Base-by-base conservation (phyloP, 768 basidiomycete species). In the Boletus huronensis region DNA sequence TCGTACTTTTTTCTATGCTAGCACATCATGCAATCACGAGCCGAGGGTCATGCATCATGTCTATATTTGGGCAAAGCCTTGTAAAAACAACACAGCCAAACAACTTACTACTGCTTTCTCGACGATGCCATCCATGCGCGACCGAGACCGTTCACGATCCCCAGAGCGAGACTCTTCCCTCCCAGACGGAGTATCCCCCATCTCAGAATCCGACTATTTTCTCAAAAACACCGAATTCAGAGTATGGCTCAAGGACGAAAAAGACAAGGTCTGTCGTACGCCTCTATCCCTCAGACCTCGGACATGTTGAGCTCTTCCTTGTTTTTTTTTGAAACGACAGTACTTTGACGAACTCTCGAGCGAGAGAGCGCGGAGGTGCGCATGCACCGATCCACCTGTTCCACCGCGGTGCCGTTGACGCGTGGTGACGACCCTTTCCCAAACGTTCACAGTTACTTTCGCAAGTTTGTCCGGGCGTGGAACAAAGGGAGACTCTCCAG, bases 381-480 rank as follows among this genome's bases (percentile, higher is more conserved):
- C 35, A 35, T 49, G 26, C n/a, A 1, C 26, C 25, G 6, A 38
- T 38, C 19, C 13, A 28, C 36, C 25, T 9, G 5, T 35, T 36
- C n/a, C 14, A 49, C 17, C 3, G 10, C 23, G 6, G n/a, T 35
- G n/a, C 26, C 48, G 7, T 97, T 64, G 65, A 61, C 43, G 5
- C n/a, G 2, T 28, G 51, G 21, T 21, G 7, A 63, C 48, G 48
- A 48, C 61, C 52, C 25, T 54, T 48, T 48, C 32, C 45, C 7
- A n/a, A 34, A 35, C 26, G 3, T 23, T 14, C 43, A 48, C 48
- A 91, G 90, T 64, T 93, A 95, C 68, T 98, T 98, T 68, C 85
- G 87, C 63, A 96, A 94, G 72, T 97, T 98, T 64, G 85, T 93
- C 38, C 90, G 90, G 81, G 83, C 83, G 25, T 94, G 92, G 92